phyloP scores from a whole-genome alignment of 2,329 filamentous ascomycete species.

The Emmonsia crescens region DNA sequence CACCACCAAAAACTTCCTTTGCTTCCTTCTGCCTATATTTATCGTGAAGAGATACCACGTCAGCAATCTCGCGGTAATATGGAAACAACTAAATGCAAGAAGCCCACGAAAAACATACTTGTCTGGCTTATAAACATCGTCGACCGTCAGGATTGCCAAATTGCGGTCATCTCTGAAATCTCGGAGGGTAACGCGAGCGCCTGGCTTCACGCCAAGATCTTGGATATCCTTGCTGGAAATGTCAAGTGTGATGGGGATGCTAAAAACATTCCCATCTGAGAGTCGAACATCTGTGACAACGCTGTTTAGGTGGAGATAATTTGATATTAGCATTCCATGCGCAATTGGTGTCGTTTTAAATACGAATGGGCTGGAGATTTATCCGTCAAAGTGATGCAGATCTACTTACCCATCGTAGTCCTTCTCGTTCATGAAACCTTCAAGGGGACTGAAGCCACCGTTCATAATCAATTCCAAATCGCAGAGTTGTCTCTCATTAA shows the following conservation, averaged over 20 bases:
- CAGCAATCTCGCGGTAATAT: not conserved
- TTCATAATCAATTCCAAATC: slow-evolving; percentile 96
- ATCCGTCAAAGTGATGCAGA: slow-evolving; percentile 9
- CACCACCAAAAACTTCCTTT: slow-evolving; percentile 86
- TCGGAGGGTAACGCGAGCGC: slow-evolving; percentile 73
- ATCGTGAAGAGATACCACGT: slow-evolving; percentile 5
- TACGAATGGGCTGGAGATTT: not conserved
- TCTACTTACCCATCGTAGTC: slow-evolving; percentile 80
- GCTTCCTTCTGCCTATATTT: slow-evolving; percentile 66
- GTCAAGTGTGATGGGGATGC: slow-evolving; percentile 94
- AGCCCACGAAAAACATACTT: slow-evolving; percentile 53
- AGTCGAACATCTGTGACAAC: slow-evolving; percentile 85
- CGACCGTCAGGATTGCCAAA: slow-evolving; percentile 87
- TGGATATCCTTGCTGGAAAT: slow-evolving; percentile 65
- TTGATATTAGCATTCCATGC: slow-evolving; percentile 10
- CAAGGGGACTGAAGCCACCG: slow-evolving; percentile 92
- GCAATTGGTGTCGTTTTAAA: not conserved
- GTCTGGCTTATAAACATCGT: slow-evolving; percentile 90
- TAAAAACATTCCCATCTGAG: slow-evolving; percentile 79
- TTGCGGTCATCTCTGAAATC: slow-evolving; percentile 96
- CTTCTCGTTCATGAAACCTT: slow-evolving; percentile 96
- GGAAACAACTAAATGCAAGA: not conserved
- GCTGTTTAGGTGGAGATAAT: slow-evolving; percentile 35
- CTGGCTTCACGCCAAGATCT: slow-evolving; percentile 62
- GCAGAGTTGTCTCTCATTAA: slow-evolving; percentile 91